phyloP scores from a whole-genome alignment of 1,139 yeast genomes.

The Suhomyces wounanorum region DNA sequence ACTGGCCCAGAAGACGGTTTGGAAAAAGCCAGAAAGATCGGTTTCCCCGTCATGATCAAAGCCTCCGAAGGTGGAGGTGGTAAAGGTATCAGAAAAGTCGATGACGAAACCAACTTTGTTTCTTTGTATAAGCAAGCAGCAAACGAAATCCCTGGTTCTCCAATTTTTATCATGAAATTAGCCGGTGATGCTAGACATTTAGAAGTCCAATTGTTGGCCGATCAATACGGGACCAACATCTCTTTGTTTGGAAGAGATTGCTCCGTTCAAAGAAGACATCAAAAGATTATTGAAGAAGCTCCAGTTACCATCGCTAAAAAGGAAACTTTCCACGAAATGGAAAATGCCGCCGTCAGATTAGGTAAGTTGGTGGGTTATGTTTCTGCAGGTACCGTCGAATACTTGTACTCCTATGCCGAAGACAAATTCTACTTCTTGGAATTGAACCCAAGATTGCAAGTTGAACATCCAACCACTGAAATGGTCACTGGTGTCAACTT shows the following conservation, averaged over 20 bases:
- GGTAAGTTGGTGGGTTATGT: slow-evolving; percentile 97
- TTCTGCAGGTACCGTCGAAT: slow-evolving; percentile 98
- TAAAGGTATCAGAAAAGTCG: slow-evolving; percentile 95
- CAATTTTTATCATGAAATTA: slow-evolving; percentile 89
- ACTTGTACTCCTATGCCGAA: slow-evolving; percentile 89
- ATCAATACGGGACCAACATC: slow-evolving; percentile 92
- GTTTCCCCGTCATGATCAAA: slow-evolving; percentile 95
- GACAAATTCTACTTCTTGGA: slow-evolving; percentile 95
- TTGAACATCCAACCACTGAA: slow-evolving; percentile 99
- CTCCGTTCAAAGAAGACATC: slow-evolving; percentile 97
- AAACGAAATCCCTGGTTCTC: slow-evolving; percentile 94
- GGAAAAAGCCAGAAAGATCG: slow-evolving; percentile 76
- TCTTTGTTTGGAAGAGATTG: slow-evolving; percentile 95
- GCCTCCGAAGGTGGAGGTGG: slow-evolving; percentile 99
- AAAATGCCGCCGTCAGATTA: slow-evolving; percentile 92
- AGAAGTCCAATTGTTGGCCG: slow-evolving; percentile 93
- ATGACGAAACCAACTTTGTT: slow-evolving; percentile 68
- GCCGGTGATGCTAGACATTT: slow-evolving; percentile 96
- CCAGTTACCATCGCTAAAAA: slow-evolving; percentile 91
- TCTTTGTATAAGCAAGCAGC: slow-evolving; percentile 84
- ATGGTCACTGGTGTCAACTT: slow-evolving; percentile 98
- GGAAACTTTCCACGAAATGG: slow-evolving; percentile 88
- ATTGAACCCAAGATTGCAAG: slow-evolving; percentile 96
- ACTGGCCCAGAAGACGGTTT: slow-evolving; percentile 85
- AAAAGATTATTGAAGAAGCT: slow-evolving; percentile 94